Base-by-base conservation (phyloP, 2,329 filamentous ascomycete genomes). In the Zymoseptoria ardabiliae region DNA sequence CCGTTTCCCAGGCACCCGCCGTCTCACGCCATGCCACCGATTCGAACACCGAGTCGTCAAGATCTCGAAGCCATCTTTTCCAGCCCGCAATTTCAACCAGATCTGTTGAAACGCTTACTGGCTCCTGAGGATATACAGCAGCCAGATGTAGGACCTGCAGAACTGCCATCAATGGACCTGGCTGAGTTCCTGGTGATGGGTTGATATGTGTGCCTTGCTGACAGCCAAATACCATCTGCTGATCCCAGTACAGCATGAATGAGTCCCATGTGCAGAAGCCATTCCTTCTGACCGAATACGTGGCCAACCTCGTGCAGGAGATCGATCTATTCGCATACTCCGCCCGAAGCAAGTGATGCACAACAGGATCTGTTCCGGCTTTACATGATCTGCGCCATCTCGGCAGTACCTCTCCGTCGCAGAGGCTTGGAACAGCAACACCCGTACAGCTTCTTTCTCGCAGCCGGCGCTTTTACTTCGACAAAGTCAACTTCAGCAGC, bases 381-480 rank as follows among this genome's bases (percentile, higher is more conserved):
- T 2, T 74, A 73, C 53, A 75, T 76, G 71, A 70, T 77, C 0
- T 68, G 74, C 41, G 74, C 74, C 0, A 70, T 76, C 3, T 72
- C 71, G 1, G 69, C 74, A 0, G 70, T 76, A 11, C 70, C 73
- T 8, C 64, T 71, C 0, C 73, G 73, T 58, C 69, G 74, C 4
- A 68, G 65, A 8, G 71, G 72, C 4, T 50, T 61, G 1, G 68
- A 69, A 28, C 20, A 61, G 8, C 66, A 74, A 30, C 74, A 77
- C 63, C 75, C 76, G 1, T 75, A 73, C 60, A 74, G 75, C 8
- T 78, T 75, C 58, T 78, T 73, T 53, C 68, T 73, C 9, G 69
- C 75, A 1, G 76, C 76, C 1, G 67, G 74, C 61, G 62, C 68
- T 13, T 66, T 13, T 66, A 73, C 53, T 60, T 75, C 2, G 67